Conservation (phyloP, 306 rosid species). For the Chamaecrista fasciculata region DNA sequence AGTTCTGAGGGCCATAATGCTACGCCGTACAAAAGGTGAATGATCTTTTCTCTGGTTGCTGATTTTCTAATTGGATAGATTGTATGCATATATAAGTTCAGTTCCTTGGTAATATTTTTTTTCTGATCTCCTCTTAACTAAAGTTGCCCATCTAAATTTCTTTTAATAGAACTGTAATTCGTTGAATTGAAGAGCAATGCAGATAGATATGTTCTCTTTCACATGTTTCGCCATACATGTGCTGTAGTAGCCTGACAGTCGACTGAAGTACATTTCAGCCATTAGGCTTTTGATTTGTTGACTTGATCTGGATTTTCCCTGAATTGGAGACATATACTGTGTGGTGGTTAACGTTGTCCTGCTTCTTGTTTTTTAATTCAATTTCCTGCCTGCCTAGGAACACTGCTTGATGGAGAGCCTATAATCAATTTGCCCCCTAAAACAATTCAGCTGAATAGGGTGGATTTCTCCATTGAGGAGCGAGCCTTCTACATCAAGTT, state of each 20-base stretch:
- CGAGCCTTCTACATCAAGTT: slow-evolving; percentile 87
- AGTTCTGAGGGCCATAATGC: slow-evolving; percentile 95
- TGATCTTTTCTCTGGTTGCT: slow-evolving; percentile 6
- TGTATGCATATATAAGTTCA: not conserved
- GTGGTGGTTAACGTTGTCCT: slow-evolving; percentile 22
- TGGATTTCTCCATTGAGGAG: slow-evolving; percentile 82
- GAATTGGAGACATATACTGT: slow-evolving; percentile 20
- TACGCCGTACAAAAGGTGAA: slow-evolving; percentile 96
- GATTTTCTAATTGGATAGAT: slow-evolving; percentile 9
- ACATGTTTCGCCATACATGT: not conserved
- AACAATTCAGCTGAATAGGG: slow-evolving; percentile 59
- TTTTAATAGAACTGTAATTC: too few relatives aligned
- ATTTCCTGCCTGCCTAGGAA: slow-evolving; percentile 52
- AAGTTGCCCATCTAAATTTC: not conserved
- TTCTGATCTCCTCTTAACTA: slow-evolving; percentile 9
- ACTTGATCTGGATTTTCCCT: slow-evolving; percentile 16
- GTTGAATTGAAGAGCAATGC: too few relatives aligned
- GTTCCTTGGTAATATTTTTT: slow-evolving; percentile 19
- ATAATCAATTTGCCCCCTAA: slow-evolving; percentile 85
- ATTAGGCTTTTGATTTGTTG: slow-evolving; percentile 16
- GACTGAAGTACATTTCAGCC: slow-evolving; percentile 21
- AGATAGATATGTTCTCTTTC: slow-evolving; percentile 13
- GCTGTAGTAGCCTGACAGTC: slow-evolving; percentile 14
- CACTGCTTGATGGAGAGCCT: slow-evolving; percentile 85
- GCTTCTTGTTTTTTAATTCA: slow-evolving; percentile 25